Base-by-base conservation (phyloP, 192 early-diverging fungal genomes). In the Coemansia sp. region DNA sequence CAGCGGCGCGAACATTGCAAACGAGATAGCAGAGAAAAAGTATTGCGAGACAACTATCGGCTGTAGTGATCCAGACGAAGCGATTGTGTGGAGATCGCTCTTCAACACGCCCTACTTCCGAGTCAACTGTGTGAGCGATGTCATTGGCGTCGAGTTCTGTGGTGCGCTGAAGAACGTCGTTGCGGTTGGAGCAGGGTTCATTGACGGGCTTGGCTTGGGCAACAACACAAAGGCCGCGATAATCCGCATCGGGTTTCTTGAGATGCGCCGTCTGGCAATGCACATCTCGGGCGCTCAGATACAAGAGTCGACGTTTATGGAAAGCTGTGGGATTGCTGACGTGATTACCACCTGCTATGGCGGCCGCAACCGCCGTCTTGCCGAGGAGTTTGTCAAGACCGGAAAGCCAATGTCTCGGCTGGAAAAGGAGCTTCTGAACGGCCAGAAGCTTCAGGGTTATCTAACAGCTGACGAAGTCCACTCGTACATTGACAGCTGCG, bases 151-250 rank as follows among this genome's bases (percentile, higher is more conserved):
- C 38, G 95, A 99, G 85, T 85, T 99, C 40, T 99, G 95, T 81
- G 97, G 97, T 49, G 97, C 97, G 9, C 79, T 99, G 41, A 99
- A 99, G 85, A 99, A 99, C 87, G 89, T 99, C 14, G 90, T 99
- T n/a, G 97, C 97, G 16, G 89, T 99, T 60, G 97, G 91, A 19
- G 97, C 94, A 41, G 97, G 97, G 56, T 86, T 98, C 61, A 89
- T 95, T 54, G 96, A 99, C 79, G 96, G 97, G 17, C 85, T 98
- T 61, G 92, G 92, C 7, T 81, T 90, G 41, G 97, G 96, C 44
- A 92, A 95, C 77, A 99, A 99, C 84, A 92, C 97, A 17, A 98
- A 99, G 84, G 97, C 97, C 1, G 96, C 97, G 9, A 93, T 99
- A 58, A 98, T 99, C 60, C 89, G 97, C 54, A 88, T 95, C 38